Conservation (phyloP, 768 basidiomycete species). For the Calocybe indica region DNA sequence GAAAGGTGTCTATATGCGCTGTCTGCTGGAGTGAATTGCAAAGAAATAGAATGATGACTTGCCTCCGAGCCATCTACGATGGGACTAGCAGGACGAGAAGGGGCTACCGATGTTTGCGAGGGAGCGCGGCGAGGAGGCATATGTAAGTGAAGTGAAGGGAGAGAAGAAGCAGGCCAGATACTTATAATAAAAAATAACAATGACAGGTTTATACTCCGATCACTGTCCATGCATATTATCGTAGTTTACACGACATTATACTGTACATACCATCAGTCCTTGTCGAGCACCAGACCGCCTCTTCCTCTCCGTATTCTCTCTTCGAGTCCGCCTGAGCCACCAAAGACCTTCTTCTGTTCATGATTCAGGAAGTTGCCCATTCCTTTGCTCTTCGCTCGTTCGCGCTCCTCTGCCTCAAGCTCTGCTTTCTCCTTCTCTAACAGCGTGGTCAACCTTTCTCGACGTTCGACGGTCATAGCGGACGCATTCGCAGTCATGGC, state of each 20-base stretch:
- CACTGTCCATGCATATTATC: no score
- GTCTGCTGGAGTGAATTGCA: not conserved
- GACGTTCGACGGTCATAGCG: constrained; percentile 61
- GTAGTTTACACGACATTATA: not conserved
- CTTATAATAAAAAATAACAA: no score
- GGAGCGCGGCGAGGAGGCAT: constrained; percentile 48
- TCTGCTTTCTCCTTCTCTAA: constrained; percentile 78
- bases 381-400: constrained; percentile 66
- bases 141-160: not conserved
- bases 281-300: constrained; percentile 63
- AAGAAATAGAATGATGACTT: constrained; percentile 1
- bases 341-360: constrained; percentile 83
- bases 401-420: constrained; percentile 62
- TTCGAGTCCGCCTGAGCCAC: constrained; percentile 71
- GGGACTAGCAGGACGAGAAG: constrained; percentile 47
- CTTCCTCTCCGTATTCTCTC: constrained; percentile 72
- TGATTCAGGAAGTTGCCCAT: constrained; percentile 77
- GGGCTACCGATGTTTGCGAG: constrained; percentile 37
- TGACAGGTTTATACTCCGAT: no score
- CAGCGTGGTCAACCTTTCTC: constrained; percentile 60
- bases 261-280: constrained; percentile 31
- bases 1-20: constrained; percentile 39
- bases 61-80: constrained; percentile 34
- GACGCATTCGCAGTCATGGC: constrained; percentile 80
- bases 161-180: not conserved